Evolutionary conservation across 768 basidiomycete genomes (phyloP).

Genomic region (Suillus plorans): DNA sequence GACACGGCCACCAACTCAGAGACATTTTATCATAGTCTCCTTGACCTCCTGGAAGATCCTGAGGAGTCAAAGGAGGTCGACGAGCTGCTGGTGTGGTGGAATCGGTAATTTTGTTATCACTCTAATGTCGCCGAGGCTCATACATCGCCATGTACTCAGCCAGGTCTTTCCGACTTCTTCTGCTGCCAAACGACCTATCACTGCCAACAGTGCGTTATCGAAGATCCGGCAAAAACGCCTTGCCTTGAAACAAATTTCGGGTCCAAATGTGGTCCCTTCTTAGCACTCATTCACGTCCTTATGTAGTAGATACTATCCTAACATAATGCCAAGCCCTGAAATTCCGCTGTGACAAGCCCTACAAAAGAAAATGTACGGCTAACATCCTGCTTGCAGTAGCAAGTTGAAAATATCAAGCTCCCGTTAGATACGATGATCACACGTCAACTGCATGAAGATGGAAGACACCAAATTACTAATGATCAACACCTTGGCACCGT

Average conservation of each 20-base stretch:
- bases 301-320: background rate
- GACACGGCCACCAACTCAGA: no score
- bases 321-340: no score
- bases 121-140: background rate
- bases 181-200: background rate
- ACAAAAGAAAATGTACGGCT: no score
- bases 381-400: no score
- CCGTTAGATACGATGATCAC: no score
- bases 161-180: constrained; percentile 8
- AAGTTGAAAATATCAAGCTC: no score
- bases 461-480: no score
- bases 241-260: no score
- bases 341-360: no score
- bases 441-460: no score
- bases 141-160: background rate
- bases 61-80: constrained; percentile 18
- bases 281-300: background rate
- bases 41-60: background rate
- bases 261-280: background rate
- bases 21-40: no score
- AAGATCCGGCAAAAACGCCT: background rate
- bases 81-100: constrained; percentile 19
- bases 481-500: no score
- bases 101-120: constrained; percentile 7
- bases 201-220: background rate